phyloP scores from a whole-genome alignment of 768 basidiomycete genomes.

The Russula olivacea region DNA sequence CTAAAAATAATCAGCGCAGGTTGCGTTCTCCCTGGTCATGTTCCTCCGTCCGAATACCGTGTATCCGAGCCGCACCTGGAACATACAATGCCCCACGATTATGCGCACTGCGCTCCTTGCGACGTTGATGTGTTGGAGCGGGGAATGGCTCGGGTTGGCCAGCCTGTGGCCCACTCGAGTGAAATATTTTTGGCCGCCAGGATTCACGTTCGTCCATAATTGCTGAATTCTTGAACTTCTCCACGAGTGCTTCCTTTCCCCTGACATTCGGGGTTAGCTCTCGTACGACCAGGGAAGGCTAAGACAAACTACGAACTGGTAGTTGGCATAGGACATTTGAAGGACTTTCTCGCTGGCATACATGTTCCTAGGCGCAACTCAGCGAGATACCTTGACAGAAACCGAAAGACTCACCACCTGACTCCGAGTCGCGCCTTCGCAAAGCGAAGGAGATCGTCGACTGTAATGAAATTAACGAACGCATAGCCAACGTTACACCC shows the following conservation, averaged over 20 bases:
- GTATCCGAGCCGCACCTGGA: slow-evolving; percentile 20
- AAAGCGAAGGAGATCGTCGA: slow-evolving; percentile 70
- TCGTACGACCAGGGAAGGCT: not conserved
- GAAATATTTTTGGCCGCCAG: slow-evolving; percentile 83
- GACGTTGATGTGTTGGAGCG: slow-evolving; percentile 68
- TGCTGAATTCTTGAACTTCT: slow-evolving; percentile 87
- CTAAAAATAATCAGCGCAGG: not conserved
- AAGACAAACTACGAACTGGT: slow-evolving; percentile 58
- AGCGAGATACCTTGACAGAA: not conserved
- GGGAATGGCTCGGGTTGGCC: slow-evolving; percentile 80
- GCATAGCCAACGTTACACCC: slow-evolving; percentile 79
- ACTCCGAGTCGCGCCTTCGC: slow-evolving; percentile 68
- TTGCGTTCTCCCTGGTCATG: slow-evolving; percentile 8
- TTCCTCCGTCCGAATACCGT: slow-evolving; percentile 11
- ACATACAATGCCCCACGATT: slow-evolving; percentile 72
- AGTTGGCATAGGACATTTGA: slow-evolving; percentile 90
- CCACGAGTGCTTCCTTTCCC: slow-evolving; percentile 85
- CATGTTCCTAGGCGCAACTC: slow-evolving; percentile 60
- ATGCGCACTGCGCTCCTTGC: slow-evolving; percentile 77
- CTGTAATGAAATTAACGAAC: slow-evolving; percentile 84
- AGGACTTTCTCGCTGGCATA: slow-evolving; percentile 87
- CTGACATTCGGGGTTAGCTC: slow-evolving; percentile 33
- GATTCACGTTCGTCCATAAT: slow-evolving; percentile 84
- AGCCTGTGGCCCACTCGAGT: slow-evolving; percentile 64
- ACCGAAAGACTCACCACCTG: slow-evolving; percentile 59